Base-by-base conservation (phyloP, 768 basidiomycete genomes). In the Coprinopsis cinerea region DNA sequence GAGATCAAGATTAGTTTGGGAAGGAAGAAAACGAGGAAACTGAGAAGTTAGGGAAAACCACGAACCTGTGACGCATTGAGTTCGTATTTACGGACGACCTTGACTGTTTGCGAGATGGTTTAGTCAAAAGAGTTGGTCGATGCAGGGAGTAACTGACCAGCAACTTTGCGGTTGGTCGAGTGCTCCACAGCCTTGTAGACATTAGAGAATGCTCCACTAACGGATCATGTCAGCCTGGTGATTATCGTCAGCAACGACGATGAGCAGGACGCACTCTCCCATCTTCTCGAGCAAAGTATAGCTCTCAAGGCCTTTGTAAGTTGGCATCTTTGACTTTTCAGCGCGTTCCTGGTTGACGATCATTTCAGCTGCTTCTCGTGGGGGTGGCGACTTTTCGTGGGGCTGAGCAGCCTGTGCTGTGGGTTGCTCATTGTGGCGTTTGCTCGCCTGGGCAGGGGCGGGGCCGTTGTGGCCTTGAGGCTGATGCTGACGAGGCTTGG, bases 151-250 rank as follows among this genome's bases (percentile, higher is more conserved):
- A 20, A 75, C 77, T 57, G 64, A 85, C 93, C 85, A 56, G 94
- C 94, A 37, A 93, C 85, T 65, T 83, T 86, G 60, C 83, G 77
- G 35, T 83, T 83, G 10, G 83, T 85, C 30, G 74, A 70, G 42
- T 80, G 74, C 63, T 97, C 88, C 48, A 86, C 58, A 13, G 92
- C 95, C 64, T 89, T 90, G 77, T 95, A 99, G 7, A 99, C 95
- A 62, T 96, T 92, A n/a, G 94, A 97, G 65, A 99, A 99, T 36
- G 95, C 95, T 52, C 95, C 95, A 59, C 84, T 90, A 59, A 37
- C 35, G 41, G 23, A 25, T 44, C 43, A 18, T 37, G 52, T 28
- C 27, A 65, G 45, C 49, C 32, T 52, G 47, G 35, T 34, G 59
- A 64, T 34, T 35, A 35, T 18, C 42, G 48, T 30, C 27, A 26